These are phyloP conservation scores for Metschnikowia hibisci DNA, from an alignment of 805 yeast genomes.

Conservation along the genomic window DNA sequence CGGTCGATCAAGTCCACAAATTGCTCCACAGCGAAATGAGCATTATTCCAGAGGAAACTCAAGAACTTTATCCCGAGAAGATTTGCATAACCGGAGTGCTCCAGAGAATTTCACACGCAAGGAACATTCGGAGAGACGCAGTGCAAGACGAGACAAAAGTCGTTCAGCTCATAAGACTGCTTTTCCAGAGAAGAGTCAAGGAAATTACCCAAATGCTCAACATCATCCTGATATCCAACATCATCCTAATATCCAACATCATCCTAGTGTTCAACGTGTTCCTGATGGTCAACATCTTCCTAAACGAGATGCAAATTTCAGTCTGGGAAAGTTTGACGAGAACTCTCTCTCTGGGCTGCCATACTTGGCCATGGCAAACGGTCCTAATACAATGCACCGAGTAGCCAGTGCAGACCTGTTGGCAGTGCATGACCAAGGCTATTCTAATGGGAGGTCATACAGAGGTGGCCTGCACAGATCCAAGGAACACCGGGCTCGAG, in stretches of 20 bases:
- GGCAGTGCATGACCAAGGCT: neutral
- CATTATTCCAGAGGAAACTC: neutral
- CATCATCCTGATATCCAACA: neutral
- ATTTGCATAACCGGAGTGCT: neutral
- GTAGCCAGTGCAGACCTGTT: neutral
- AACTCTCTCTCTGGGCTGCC: neutral
- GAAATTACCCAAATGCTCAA: neutral
- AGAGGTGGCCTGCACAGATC: neutral
- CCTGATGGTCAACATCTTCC: too few relatives aligned
- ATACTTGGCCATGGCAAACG: neutral
- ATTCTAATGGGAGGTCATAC: neutral
- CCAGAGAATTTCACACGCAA: neutral
- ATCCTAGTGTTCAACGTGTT: too few relatives aligned
- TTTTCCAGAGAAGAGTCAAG: neutral
- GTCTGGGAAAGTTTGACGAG: neutral
- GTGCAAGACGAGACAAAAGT: neutral
- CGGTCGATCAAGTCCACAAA: neutral
- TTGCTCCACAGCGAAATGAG: neutral
- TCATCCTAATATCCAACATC: too few relatives aligned
- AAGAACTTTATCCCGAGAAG: neutral
- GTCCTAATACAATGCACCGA: neutral
- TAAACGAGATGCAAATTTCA: neutral
- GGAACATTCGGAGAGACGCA: neutral
- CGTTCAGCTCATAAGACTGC: neutral
- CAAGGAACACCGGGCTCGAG: conserved; percentile 11